Percentiles rank a stretch among this genome's conserved stretches.
These are phyloP conservation scores for Chalaropsis thielavioides DNA, from an alignment of 2,329 filamentous ascomycete genomes.

Conservation along the genomic window DNA sequence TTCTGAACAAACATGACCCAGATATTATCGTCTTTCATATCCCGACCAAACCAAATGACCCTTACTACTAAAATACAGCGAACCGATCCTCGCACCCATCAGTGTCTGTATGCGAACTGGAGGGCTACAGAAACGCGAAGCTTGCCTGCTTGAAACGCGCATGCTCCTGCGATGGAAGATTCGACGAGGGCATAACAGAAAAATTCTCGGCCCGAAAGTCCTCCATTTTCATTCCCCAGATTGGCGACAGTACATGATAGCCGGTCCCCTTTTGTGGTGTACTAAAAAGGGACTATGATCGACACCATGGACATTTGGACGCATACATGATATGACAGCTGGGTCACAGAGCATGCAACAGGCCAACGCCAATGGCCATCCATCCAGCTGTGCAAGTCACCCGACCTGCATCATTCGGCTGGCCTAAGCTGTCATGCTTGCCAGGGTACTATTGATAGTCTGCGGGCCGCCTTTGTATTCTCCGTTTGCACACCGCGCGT, in stretches of 20 bases:
- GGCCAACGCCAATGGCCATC: background rate
- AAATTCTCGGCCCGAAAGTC: background rate
- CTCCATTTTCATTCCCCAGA: background rate
- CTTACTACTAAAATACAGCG: too few relatives aligned
- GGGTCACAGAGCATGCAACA: too few relatives aligned
- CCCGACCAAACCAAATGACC: too few relatives aligned
- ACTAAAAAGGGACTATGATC: background rate
- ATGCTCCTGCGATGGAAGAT: background rate
- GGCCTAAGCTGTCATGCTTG: background rate
- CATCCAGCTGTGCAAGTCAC: background rate
- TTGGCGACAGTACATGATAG: background rate
- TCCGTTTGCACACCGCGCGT: background rate
- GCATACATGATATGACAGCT: background rate
- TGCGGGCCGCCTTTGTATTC: background rate
- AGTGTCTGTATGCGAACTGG: too few relatives aligned
- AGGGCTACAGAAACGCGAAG: too few relatives aligned
- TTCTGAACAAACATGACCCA: background rate
- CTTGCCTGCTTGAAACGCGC: background rate
- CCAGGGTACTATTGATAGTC: background rate
- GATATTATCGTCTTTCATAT: background rate
- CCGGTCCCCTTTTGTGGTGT: background rate
- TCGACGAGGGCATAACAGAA: background rate
- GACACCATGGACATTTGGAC: background rate
- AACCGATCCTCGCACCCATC: too few relatives aligned
- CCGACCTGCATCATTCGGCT: background rate